A percentile compares a stretch with the other conserved stretches of the same genome.
phyloP scores from a whole-genome alignment of 129 eudicot genomes.

The Centella asiatica region DNA sequence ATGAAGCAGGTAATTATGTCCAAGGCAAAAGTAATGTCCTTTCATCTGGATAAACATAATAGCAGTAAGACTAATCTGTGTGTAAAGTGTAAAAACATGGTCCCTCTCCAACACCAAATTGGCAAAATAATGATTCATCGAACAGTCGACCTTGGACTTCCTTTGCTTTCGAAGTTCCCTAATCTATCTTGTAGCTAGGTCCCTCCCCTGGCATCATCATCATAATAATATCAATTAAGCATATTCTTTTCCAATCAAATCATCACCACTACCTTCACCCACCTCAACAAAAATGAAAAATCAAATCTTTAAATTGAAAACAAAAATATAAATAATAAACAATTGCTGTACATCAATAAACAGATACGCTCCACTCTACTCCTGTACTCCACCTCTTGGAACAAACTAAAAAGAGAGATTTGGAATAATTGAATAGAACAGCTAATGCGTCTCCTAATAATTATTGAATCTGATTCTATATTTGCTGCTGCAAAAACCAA shows the following conservation, averaged over 20 bases:
- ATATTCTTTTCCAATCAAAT: constrained; percentile 6
- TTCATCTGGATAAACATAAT: no score
- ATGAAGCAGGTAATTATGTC: no score
- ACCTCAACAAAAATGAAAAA: neutral
- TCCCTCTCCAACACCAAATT: neutral
- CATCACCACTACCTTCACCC: neutral
- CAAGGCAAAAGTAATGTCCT: no score
- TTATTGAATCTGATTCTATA: neutral
- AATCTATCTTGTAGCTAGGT: neutral
- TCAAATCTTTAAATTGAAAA: no score
- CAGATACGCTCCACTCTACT: no score
- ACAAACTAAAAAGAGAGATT: neutral
- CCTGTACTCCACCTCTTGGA: no score
- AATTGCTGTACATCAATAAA: neutral
- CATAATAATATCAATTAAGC: neutral
- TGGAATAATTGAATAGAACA: neutral
- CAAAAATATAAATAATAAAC: no score
- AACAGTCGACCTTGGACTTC: constrained; percentile 3
- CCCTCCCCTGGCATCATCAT: constrained; percentile 1
- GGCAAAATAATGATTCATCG: constrained; percentile 7
- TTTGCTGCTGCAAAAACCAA: neutral
- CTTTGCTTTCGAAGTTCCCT: neutral
- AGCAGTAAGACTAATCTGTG: no score
- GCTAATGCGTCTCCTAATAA: neutral
- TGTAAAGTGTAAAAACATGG: neutral